Evolutionary conservation across 2,329 filamentous ascomycete genomes (phyloP).

Genomic region (Fusarium pininemorale): DNA sequence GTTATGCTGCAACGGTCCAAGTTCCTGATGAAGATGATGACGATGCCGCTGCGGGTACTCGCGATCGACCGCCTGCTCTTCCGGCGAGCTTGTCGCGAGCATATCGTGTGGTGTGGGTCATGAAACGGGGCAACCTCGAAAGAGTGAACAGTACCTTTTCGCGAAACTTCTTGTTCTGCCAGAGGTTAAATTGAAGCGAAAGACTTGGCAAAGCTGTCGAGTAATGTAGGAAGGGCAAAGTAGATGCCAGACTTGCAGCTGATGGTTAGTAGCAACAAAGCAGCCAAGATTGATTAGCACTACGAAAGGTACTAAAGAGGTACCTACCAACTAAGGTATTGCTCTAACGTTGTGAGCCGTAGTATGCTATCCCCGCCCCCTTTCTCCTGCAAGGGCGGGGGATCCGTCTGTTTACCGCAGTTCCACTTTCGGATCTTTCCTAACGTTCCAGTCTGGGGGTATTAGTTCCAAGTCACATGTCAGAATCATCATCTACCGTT

Average conservation of each 20-base stretch:
- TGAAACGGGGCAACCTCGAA: slow-evolving; percentile 24
- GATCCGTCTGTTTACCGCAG: not conserved
- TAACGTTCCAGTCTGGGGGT: slow-evolving; percentile 16
- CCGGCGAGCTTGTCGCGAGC: slow-evolving; percentile 37
- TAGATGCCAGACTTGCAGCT: not conserved
- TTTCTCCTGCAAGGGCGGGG: slow-evolving; percentile 15
- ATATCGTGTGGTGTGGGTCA: slow-evolving; percentile 41
- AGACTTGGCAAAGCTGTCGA: slow-evolving; percentile 24
- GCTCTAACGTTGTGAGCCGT: not conserved
- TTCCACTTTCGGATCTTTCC: slow-evolving; percentile 4
- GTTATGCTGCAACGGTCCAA: slow-evolving; percentile 14
- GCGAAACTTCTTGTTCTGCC: slow-evolving; percentile 10
- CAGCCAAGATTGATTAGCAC: not conserved
- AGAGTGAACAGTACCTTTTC: slow-evolving; percentile 26
- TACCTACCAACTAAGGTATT: not conserved
- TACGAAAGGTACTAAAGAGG: not conserved
- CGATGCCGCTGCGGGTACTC: slow-evolving; percentile 27
- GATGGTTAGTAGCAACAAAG: not conserved
- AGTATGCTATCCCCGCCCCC: slow-evolving; percentile 8
- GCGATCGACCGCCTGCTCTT: slow-evolving; percentile 35
- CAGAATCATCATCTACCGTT: not conserved
- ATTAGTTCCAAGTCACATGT: slow-evolving; percentile 33
- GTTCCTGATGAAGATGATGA: slow-evolving; percentile 31
- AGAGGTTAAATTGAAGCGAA: slow-evolving; percentile 24
- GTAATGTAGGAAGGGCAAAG: not conserved